phyloP scores from a whole-genome alignment of 2,329 filamentous ascomycete species.

The Arthrobotrys megalospora region DNA sequence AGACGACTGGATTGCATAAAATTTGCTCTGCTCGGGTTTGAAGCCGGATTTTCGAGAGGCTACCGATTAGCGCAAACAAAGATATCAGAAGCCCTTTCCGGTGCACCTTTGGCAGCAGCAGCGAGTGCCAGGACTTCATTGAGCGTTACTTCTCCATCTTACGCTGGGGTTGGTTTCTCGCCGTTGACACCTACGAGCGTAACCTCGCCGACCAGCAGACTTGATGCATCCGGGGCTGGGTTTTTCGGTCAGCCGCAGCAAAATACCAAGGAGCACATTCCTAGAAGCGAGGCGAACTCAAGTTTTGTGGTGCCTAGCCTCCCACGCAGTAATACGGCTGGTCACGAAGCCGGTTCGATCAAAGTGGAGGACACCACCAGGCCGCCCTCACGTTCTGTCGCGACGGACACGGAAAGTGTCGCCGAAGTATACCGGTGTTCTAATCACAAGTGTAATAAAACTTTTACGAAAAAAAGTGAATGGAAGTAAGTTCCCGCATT shows the following conservation, averaged over 20 bases:
- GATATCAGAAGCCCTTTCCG: conserved; percentile 16
- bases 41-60: conserved; percentile 36
- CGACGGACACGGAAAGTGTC: conserved; percentile 22
- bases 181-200: conserved; percentile 48
- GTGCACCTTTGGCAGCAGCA: neutral
- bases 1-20: conserved; percentile 38
- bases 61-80: conserved; percentile 23
- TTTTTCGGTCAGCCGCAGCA: conserved; percentile 31
- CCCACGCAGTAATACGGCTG: conserved; percentile 10
- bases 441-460: conserved; percentile 38
- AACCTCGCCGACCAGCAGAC: conserved; percentile 38
- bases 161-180: conserved; percentile 13
- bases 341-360: neutral
- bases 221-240: conserved; percentile 7
- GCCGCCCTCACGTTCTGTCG: conserved; percentile 26
- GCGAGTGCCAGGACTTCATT: conserved; percentile 18
- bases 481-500: conserved; percentile 44
- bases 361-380: conserved; percentile 36
- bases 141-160: conserved; percentile 41
- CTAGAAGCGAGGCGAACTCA: conserved; percentile 24
- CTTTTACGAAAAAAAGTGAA: conserved; percentile 43
- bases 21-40: conserved; percentile 46
- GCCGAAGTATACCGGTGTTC: conserved; percentile 31
- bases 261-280: neutral
- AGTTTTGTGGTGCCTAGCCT: conserved; percentile 27